phyloP scores from a whole-genome alignment of 2,329 filamentous ascomycete genomes.

The Epichloe brachyelytri region DNA sequence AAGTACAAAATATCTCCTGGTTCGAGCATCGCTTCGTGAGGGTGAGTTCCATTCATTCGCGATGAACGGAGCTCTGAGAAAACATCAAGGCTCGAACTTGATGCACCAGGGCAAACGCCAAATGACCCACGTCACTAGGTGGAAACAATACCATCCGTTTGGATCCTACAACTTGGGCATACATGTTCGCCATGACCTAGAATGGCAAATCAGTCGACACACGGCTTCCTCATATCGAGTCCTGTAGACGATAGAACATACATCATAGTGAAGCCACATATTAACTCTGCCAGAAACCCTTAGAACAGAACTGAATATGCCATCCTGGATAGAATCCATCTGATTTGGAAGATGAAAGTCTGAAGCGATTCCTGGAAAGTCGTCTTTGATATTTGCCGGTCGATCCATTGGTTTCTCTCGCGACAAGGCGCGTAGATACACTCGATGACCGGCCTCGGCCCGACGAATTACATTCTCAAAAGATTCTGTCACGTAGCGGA shows the following conservation, averaged over 20 bases:
- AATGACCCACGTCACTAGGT: slow-evolving; percentile 55
- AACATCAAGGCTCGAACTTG: slow-evolving; percentile 65
- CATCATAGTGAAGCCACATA: slow-evolving; percentile 87
- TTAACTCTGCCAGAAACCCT: slow-evolving; percentile 68
- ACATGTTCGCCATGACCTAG: slow-evolving; percentile 74
- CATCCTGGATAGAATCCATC: slow-evolving; percentile 44
- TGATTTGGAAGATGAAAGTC: slow-evolving; percentile 60
- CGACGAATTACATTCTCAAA: slow-evolving; percentile 56
- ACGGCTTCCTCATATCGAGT: not conserved
- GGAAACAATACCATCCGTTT: slow-evolving; percentile 70
- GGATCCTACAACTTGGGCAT: slow-evolving; percentile 63
- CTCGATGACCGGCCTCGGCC: slow-evolving; percentile 42
- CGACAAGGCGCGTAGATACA: slow-evolving; percentile 74
- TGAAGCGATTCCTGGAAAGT: slow-evolving; percentile 55
- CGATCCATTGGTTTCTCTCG: slow-evolving; percentile 51
- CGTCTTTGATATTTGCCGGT: slow-evolving; percentile 55
- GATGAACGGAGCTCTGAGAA: slow-evolving; percentile 37
- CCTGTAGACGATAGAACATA: slow-evolving; percentile 21
- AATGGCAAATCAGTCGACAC: not conserved
- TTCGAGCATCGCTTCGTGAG: slow-evolving; percentile 50
- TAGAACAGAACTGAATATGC: slow-evolving; percentile 64
- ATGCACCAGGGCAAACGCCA: slow-evolving; percentile 65
- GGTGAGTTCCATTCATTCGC: slow-evolving; percentile 38
- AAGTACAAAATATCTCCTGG: slow-evolving; percentile 71
- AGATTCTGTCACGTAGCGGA: slow-evolving; percentile 54